A percentile compares a stretch with the other conserved stretches of the same genome.
Conservation (phyloP, 495 filamentous ascomycete species). For the Pseudomonodictys pantanalensis region DNA sequence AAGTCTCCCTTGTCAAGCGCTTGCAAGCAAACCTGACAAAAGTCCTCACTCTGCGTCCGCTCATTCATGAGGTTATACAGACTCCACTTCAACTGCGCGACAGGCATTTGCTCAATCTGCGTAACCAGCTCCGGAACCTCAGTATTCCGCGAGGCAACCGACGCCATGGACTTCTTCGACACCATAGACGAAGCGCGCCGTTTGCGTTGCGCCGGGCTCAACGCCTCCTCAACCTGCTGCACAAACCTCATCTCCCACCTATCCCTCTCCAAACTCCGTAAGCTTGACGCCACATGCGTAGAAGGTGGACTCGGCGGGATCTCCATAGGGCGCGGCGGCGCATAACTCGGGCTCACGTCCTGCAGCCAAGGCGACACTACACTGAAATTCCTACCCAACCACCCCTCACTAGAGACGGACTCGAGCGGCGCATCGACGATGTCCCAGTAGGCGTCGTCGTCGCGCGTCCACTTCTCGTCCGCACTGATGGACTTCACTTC, state of each 20-base stretch:
- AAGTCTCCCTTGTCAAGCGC: background rate
- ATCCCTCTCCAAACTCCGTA: conserved; percentile 1
- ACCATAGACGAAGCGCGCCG: background rate
- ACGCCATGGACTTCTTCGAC: no score
- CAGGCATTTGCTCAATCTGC: conserved; percentile 11
- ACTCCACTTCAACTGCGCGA: conserved; percentile 16
- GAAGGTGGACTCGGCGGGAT: no score
- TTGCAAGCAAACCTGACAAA: conserved; percentile 11
- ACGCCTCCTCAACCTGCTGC: conserved; percentile 1
- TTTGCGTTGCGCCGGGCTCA: background rate
- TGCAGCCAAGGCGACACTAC: conserved; percentile 13
- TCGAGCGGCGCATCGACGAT: conserved; percentile 1
- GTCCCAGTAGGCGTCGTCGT: conserved; percentile 25
- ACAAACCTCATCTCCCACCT: conserved; percentile 13
- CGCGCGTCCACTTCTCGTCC: conserved; percentile 24
- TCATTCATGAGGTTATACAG: conserved; percentile 9
- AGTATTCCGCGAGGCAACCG: background rate
- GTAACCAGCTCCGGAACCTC: conserved; percentile 7
- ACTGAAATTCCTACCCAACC: background rate
- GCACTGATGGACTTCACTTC: conserved; percentile 11
- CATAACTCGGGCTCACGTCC: background rate
- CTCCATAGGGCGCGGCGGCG: background rate
- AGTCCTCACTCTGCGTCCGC: background rate
- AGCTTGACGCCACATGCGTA: background rate
- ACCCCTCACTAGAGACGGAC: background rate